A percentile compares a stretch with the other conserved stretches of the same genome.
Conservation (phyloP, 2,329 filamentous ascomycete species). For the Ascochyta rabiei region DNA sequence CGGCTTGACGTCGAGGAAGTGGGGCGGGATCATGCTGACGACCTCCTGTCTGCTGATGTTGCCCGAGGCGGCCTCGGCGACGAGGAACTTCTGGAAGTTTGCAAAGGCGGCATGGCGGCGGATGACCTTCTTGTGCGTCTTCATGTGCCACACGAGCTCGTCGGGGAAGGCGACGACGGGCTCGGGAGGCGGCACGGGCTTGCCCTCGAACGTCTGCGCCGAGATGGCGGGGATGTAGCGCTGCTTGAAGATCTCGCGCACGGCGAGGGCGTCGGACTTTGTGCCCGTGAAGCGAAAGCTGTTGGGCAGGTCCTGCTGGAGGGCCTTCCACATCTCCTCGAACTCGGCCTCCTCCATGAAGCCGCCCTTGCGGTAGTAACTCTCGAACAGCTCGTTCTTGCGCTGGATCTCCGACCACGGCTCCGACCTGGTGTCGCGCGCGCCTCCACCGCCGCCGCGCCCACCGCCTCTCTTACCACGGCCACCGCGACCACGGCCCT, state of each 20-base stretch:
- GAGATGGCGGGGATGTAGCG: conserved; percentile 91
- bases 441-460: conserved; percentile 37
- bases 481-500: conserved; percentile 39
- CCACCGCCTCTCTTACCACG: conserved; percentile 38
- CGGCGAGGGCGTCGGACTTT: conserved; percentile 90
- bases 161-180: conserved; percentile 93
- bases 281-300: conserved; percentile 98
- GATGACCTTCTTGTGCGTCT: conserved; percentile 93
- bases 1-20: conserved; percentile 88
- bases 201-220: conserved; percentile 81
- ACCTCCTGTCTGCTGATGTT: conserved; percentile 98
- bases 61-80: conserved; percentile 94
- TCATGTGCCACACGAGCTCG: conserved; percentile 96
- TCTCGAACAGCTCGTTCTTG: conserved; percentile 82
- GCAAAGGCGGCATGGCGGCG: conserved; percentile 93
- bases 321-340: conserved; percentile 79
- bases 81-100: conserved; percentile 95
- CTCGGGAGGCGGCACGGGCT: conserved; percentile 78
- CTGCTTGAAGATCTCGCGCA: conserved; percentile 85
- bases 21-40: conserved; percentile 97
- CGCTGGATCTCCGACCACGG: conserved; percentile 67
- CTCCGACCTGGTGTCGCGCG: conserved; percentile 39
- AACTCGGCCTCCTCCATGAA: conserved; percentile 80
- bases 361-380: conserved; percentile 76
- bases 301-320: conserved; percentile 88